Percentiles rank a stretch among this genome's conserved stretches.
Evolutionary conservation across 164 flowering plant species (phyloP).

Genomic region (Vitis riparia): DNA sequence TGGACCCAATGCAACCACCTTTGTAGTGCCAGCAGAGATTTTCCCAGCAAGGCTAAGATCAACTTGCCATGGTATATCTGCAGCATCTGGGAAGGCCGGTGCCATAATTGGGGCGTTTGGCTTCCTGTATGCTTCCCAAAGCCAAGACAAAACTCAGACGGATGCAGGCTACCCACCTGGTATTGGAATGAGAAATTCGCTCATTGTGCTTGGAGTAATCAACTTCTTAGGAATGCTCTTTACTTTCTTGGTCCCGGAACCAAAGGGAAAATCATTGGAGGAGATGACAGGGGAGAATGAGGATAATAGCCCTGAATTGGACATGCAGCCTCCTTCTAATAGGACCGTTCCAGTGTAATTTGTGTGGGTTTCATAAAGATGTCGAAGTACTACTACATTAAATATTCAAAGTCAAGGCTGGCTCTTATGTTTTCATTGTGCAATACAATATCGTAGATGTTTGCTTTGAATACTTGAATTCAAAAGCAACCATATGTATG

Average conservation of each 20-base stretch:
- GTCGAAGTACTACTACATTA: too few species aligned
- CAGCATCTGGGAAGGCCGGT: slow-evolving; percentile 19
- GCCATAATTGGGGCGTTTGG: slow-evolving; percentile 18
- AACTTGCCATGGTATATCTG: slow-evolving; percentile 19
- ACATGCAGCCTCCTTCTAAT: background rate
- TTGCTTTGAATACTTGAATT: too few species aligned
- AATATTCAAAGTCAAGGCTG: too few species aligned
- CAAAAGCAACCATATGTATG: too few species aligned
- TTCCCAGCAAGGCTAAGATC: slow-evolving; percentile 16
- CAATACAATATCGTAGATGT: too few species aligned
- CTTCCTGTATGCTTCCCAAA: slow-evolving; percentile 18
- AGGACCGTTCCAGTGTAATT: too few species aligned
- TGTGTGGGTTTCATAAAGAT: too few species aligned
- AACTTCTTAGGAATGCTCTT: slow-evolving; percentile 3
- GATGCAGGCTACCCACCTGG: slow-evolving; percentile 20
- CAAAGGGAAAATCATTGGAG: slow-evolving; percentile 20
- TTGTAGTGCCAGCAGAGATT: slow-evolving; percentile 18
- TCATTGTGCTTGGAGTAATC: slow-evolving; percentile 14
- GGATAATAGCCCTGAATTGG: background rate
- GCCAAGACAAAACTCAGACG: slow-evolving; percentile 9
- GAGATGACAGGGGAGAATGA: slow-evolving; percentile 20
- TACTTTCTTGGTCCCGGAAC: slow-evolving; percentile 15
- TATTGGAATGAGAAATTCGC: slow-evolving; percentile 19
- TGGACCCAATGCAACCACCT: slow-evolving; percentile 21
- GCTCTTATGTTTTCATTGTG: too few species aligned